Base-by-base conservation (phyloP, 2,329 filamentous ascomycete genomes). In the Domatiomyces globalis region DNA sequence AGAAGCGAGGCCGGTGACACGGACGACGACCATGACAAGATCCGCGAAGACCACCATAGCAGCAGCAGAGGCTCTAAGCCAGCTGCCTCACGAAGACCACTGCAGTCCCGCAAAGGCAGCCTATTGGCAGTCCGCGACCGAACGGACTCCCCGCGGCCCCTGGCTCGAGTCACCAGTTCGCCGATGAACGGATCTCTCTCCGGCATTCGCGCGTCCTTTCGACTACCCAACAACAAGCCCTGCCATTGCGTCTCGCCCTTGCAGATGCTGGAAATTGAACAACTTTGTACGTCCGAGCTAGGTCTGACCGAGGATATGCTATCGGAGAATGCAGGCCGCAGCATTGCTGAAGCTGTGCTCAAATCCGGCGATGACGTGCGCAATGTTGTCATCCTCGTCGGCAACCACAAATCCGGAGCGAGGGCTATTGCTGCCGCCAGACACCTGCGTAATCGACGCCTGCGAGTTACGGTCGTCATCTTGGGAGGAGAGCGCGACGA, bases 261-360 rank as follows among this genome's bases (percentile, higher is more conserved):
- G 42, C 87, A 94, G 63, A 92, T 95, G 79, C 78, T 94, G 25
- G 90, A 92, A 56, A 78, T 96, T 1, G 92, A 96, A 68, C 89
- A 92, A 62, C 85, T 94, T 51, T 88, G 89, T 0, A 83, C 88
- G 54, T 84, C 86, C 43, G 88, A 95, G 58, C 79, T 94, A 52
- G 88, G 88, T 4, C 74, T 96, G 46, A 85, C 83, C 0, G 87
- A 94, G 64, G 87, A 92, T 49, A 83, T 95, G 66, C 87, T 96
- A 72, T 83, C 87, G 0, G 92, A 96, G 63, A 95, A 90, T 63
- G 85, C 89, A 1, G 90, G 86, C 17, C 80, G 90, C 22, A 86
- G 87, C 44, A 86, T 96, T 55, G 88, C 89, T 4, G 84, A 95
- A 67, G 84, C 89, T 25, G 83, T 87, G 0, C 73, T 94, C 50